Base-by-base conservation (phyloP, 2,329 filamentous ascomycete species). In the Eutypella sp. region DNA sequence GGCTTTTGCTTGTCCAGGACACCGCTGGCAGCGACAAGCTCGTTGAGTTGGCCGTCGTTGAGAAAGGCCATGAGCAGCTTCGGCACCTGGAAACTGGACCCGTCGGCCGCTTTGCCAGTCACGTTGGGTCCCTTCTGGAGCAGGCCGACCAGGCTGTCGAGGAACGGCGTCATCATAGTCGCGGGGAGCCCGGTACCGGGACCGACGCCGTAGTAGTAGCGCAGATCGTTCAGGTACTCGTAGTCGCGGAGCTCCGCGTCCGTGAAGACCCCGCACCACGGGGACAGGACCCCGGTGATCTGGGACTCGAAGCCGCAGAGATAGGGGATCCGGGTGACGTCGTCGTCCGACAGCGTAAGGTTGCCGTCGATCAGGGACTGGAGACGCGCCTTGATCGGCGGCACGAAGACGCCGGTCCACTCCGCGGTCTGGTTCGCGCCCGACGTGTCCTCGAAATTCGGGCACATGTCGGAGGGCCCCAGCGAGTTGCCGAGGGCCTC, bases 271-370 rank as follows among this genome's bases (percentile, higher is more conserved):
- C 68, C 67, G 58, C 84, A 87, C 68, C 79, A 86, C 0, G 81
- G 78, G 4, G 79, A 84, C 4, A 78, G 61, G 2, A 65, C 66
- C 1, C 83, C 82, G 0, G 72, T 79, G 51, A 87, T 85, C 55
- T 87, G 83, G 3, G 76, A 81, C 56, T 88, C 84, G 48, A 84
- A 87, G 4, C 81, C 84, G 54, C 84, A 88, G n/a, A 86, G 70
- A 54, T 87, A 85, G 0, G 82, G 81, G 41, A 87, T 81, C 38
- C 75, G 73, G 7, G 66, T 68, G 36, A 82, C 67, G 47, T 85
- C 79, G 2, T 62, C 64, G 25, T 73, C 65, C 0, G 70, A 73
- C 27, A 85, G 70, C 1, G 72, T 74, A 27, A 85, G 71, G 33
- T 73, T 68, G 1, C 82, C 81, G 1, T 63, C 55, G 25, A 84